A percentile compares a stretch with the other conserved stretches of the same genome.
phyloP scores from a whole-genome alignment of 768 basidiomycete species.

The Auricularia sp. region DNA sequence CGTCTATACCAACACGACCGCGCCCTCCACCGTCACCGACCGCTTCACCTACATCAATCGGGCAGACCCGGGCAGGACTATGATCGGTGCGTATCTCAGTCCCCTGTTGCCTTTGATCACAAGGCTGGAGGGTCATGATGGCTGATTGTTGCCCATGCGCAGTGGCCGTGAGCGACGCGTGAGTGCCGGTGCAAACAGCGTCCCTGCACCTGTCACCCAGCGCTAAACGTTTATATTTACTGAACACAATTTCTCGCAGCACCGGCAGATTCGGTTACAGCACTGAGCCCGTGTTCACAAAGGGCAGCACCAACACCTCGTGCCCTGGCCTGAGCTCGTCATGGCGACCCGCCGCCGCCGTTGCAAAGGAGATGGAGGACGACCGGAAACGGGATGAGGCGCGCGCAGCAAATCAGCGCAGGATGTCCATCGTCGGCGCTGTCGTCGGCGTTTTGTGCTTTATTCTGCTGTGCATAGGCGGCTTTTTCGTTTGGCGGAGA shows the following conservation, averaged over 20 bases:
- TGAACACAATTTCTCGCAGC: neutral
- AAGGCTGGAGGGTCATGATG: neutral
- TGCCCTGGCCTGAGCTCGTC: neutral
- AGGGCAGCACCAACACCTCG: slow-evolving; percentile 1
- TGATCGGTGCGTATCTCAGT: neutral
- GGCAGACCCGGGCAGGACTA: neutral
- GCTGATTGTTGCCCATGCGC: neutral
- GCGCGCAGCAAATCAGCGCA: neutral
- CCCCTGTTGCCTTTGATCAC: neutral
- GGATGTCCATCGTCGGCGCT: neutral
- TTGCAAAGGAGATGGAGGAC: neutral
- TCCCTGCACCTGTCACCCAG: too few relatives aligned
- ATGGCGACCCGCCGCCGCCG: neutral
- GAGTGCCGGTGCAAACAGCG: neutral
- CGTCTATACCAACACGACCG: neutral
- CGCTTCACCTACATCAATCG: neutral
- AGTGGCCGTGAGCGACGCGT: neutral
- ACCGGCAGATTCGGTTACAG: neutral
- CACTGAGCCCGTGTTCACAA: neutral
- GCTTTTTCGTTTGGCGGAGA: neutral
- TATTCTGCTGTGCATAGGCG: neutral
- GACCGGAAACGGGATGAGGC: neutral
- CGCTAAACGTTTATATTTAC: neutral
- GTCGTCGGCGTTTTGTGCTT: neutral
- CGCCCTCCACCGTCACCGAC: neutral